phyloP scores from a whole-genome alignment of 2,329 filamentous ascomycete species.

The Colletotrichum navitas region DNA sequence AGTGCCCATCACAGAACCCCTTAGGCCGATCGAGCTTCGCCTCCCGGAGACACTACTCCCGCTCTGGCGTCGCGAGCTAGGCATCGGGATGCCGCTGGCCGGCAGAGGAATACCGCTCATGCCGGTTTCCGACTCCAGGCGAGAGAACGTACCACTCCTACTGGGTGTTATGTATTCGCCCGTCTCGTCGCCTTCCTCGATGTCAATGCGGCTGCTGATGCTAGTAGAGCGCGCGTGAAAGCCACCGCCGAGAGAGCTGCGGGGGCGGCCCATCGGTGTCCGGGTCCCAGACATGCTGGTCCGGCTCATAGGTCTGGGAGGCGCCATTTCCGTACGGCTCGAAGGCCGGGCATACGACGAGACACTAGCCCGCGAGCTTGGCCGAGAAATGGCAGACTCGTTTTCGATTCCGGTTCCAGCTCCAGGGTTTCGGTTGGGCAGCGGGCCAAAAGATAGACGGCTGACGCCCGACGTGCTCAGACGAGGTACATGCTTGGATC shows the following conservation, averaged over 20 bases:
- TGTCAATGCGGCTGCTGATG: constrained; percentile 65
- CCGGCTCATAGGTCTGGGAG: constrained; percentile 73
- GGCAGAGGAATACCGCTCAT: constrained; percentile 57
- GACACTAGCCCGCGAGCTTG: constrained; percentile 78
- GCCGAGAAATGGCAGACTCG: constrained; percentile 68
- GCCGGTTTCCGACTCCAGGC: constrained; percentile 58
- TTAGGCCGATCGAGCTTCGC: constrained; percentile 54
- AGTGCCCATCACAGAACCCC: constrained; percentile 46
- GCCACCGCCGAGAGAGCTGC: constrained; percentile 70
- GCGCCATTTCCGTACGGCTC: constrained; percentile 67
- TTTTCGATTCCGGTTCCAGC: constrained; percentile 50
- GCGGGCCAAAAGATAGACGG: constrained; percentile 72
- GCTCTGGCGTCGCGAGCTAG: constrained; percentile 59
- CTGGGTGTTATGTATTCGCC: constrained; percentile 64
- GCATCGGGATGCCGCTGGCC: constrained; percentile 61
- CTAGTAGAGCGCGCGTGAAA: constrained; percentile 70
- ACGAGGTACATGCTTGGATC: constrained; percentile 66
- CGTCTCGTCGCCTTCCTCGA: constrained; percentile 59
- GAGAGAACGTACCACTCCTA: constrained; percentile 66
- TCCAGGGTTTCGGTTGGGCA: constrained; percentile 68
- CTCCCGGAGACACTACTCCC: constrained; percentile 46
- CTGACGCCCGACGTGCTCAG: constrained; percentile 73
- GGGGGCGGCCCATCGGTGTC: constrained; percentile 76
- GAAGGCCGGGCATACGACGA: constrained; percentile 66
- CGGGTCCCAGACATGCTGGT: constrained; percentile 71